phyloP scores from a whole-genome alignment of 2,329 filamentous ascomycete species.

The Trichoderma sp. region DNA sequence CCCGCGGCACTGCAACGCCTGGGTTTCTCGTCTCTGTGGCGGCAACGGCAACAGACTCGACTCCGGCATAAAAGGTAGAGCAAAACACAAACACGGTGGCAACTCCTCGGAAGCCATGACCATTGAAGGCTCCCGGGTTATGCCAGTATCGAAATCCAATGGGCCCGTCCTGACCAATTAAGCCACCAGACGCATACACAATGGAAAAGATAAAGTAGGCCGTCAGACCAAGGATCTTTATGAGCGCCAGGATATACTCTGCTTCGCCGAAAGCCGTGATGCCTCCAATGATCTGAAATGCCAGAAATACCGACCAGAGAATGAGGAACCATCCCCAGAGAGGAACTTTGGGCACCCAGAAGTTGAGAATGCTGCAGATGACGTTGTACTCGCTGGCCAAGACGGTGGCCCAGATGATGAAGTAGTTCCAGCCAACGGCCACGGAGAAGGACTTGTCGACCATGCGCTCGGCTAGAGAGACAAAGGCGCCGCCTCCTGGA shows the following conservation, averaged over 20 bases:
- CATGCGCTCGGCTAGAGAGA: slow-evolving; percentile 66
- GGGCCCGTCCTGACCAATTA: slow-evolving; percentile 53
- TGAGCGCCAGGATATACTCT: slow-evolving; percentile 73
- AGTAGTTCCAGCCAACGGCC: slow-evolving; percentile 70
- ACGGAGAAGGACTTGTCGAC: slow-evolving; percentile 68
- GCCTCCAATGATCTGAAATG: slow-evolving; percentile 67
- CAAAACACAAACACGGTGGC: slow-evolving; percentile 67
- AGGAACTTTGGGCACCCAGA: slow-evolving; percentile 60
- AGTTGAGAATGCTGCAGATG: slow-evolving; percentile 61
- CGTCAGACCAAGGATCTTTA: slow-evolving; percentile 67
- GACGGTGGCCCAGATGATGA: slow-evolving; percentile 61
- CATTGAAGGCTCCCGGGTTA: slow-evolving; percentile 64
- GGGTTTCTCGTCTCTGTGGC: slow-evolving; percentile 60
- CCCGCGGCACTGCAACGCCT: slow-evolving; percentile 51
- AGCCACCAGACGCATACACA: slow-evolving; percentile 66
- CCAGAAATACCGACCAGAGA: slow-evolving; percentile 69
- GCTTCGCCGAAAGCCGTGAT: slow-evolving; percentile 74
- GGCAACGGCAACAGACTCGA: slow-evolving; percentile 60
- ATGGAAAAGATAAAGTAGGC: slow-evolving; percentile 74
- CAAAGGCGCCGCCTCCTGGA: slow-evolving; percentile 68
- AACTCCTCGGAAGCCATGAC: slow-evolving; percentile 63
- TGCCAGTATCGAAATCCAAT: slow-evolving; percentile 72
- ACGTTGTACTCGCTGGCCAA: slow-evolving; percentile 70
- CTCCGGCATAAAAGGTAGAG: slow-evolving; percentile 68
- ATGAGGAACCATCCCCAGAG: slow-evolving; percentile 68